These are phyloP conservation scores for Fusarium beomiforme DNA, from an alignment of 2,329 filamentous ascomycete species.

Conservation along the genomic window DNA sequence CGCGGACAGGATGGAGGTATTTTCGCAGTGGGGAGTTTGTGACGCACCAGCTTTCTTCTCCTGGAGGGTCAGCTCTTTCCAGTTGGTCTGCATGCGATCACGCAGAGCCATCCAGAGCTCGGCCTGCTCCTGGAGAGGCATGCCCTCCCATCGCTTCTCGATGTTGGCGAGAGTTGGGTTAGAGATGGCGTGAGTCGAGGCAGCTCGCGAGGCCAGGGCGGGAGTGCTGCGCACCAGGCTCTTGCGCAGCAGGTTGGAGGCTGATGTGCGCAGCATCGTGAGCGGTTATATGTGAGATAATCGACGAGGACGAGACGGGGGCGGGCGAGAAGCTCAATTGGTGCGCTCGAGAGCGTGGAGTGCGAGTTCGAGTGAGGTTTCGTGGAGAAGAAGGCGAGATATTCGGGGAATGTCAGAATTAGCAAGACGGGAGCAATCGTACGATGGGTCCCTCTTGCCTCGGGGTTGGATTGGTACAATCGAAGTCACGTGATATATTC, in stretches of 20 bases:
- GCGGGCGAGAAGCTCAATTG: slow-evolving; percentile 48
- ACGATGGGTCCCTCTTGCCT: slow-evolving; percentile 39
- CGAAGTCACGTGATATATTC: not conserved
- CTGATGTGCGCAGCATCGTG: slow-evolving; percentile 65
- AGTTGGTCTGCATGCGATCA: slow-evolving; percentile 98
- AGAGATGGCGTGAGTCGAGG: slow-evolving; percentile 90
- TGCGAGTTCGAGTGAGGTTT: slow-evolving; percentile 34
- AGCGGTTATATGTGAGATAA: slow-evolving; percentile 33
- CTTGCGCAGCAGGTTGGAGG: slow-evolving; percentile 64
- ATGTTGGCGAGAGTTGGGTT: slow-evolving; percentile 98
- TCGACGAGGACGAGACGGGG: slow-evolving; percentile 17
- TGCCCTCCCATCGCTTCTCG: slow-evolving; percentile 98
- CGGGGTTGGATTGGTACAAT: slow-evolving; percentile 24
- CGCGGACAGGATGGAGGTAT: slow-evolving; percentile 46
- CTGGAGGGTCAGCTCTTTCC: slow-evolving; percentile 92
- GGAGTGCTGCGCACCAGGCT: slow-evolving; percentile 57
- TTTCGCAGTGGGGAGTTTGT: slow-evolving; percentile 50
- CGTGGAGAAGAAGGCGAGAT: slow-evolving; percentile 38
- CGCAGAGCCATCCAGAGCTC: slow-evolving; percentile 98
- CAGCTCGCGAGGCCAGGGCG: slow-evolving; percentile 61
- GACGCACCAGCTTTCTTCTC: slow-evolving; percentile 98
- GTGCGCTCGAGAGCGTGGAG: slow-evolving; percentile 42
- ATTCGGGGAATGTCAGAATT: slow-evolving; percentile 38
- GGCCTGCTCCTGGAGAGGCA: slow-evolving; percentile 98
- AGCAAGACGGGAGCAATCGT: slow-evolving; percentile 42